Conservation (phyloP, 2,329 filamentous ascomycete species). For the Lasiodiplodia hormozganensis region DNA sequence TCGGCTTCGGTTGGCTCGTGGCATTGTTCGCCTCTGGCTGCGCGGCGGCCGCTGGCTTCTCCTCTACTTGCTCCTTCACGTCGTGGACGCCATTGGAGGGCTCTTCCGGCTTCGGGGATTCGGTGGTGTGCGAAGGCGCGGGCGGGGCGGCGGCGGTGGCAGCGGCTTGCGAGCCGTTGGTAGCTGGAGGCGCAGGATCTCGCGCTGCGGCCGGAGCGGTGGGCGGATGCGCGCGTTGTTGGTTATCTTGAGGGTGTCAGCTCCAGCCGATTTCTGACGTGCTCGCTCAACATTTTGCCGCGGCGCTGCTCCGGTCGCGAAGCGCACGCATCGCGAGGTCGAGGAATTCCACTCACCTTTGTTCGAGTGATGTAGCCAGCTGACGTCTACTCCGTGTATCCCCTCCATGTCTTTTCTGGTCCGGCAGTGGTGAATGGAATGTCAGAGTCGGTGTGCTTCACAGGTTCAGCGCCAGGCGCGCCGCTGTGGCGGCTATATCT, state of each 20-base stretch:
- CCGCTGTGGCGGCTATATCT: conserved; percentile 7
- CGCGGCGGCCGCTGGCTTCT: neutral
- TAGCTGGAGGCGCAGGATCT: neutral
- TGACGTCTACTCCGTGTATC: conserved; percentile 83
- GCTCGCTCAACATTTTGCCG: neutral
- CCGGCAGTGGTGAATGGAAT: neutral
- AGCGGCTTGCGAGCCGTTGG: conserved; percentile 2
- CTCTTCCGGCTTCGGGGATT: conserved; percentile 6
- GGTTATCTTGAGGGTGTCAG: conserved; percentile 17
- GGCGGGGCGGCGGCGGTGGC: neutral
- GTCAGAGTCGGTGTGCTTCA: conserved; percentile 16
- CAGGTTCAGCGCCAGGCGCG: conserved; percentile 17
- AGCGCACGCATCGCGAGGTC: conserved; percentile 32
- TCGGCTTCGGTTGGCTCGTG: conserved; percentile 37
- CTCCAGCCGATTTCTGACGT: neutral
- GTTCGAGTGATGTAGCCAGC: conserved; percentile 85
- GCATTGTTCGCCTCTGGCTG: conserved; percentile 3
- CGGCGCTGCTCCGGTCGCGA: neutral
- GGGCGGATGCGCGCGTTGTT: conserved; percentile 19
- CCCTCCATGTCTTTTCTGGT: conserved; percentile 68
- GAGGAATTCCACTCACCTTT: conserved; percentile 68
- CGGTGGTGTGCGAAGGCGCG: conserved; percentile 7
- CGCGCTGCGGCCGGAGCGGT: neutral
- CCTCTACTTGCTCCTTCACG: conserved; percentile 9
- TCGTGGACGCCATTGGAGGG: conserved; percentile 9